These are phyloP conservation scores for Fusarium ramigenum DNA, from an alignment of 2,329 filamentous ascomycete genomes.

Conservation along the genomic window DNA sequence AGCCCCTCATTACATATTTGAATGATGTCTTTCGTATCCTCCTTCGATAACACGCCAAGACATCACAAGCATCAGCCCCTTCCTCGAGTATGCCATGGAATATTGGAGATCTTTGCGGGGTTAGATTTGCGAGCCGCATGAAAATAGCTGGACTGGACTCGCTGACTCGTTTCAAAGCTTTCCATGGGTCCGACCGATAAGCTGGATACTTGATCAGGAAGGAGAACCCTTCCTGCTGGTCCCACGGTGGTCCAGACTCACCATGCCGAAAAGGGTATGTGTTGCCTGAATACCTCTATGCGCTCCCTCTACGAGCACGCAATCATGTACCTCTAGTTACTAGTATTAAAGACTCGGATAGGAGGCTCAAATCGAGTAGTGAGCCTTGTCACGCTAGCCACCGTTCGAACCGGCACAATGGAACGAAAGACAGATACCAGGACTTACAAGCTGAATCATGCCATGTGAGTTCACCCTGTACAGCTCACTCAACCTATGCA, in stretches of 20 bases:
- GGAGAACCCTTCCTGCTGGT: not conserved
- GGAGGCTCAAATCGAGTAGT: not conserved
- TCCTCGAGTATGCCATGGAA: too few species aligned
- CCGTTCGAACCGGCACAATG: not conserved
- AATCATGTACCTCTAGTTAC: not conserved
- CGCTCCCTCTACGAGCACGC: not conserved
- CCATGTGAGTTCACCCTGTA: not conserved
- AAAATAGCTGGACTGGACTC: not conserved
- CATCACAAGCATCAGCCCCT: too few species aligned
- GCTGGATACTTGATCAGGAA: not conserved
- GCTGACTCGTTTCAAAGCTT: not conserved
- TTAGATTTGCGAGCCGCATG: too few species aligned
- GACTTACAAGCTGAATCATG: not conserved
- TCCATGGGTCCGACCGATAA: not conserved
- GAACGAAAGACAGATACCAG: not conserved
- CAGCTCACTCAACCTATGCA: rapidly evolving
- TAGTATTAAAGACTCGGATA: not conserved
- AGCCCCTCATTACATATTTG: not conserved
- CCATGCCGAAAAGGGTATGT: not conserved
- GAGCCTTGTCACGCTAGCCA: not conserved
- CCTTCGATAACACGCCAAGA: not conserved
- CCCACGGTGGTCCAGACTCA: not conserved
- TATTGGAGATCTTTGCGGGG: not conserved
- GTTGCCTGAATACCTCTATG: not conserved
- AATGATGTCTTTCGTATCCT: not conserved